A percentile compares a stretch with the other conserved stretches of the same genome.
These are phyloP conservation scores for Diospyros kaki DNA, from an alignment of 148 eudicot species.

Conservation along the genomic window DNA sequence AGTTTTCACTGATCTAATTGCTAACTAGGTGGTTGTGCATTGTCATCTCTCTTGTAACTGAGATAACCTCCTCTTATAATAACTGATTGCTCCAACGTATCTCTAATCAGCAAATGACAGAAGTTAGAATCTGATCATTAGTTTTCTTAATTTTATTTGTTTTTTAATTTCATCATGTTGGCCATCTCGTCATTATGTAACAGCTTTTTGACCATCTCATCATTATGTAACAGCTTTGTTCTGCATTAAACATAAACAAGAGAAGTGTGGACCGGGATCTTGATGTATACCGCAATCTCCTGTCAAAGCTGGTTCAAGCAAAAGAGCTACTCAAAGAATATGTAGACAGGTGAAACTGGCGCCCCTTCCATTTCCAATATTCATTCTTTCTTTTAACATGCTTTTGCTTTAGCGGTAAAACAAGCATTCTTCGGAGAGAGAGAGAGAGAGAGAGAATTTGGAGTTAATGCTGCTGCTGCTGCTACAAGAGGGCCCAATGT, in stretches of 20 bases:
- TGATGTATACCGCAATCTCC: slow-evolving; percentile 91
- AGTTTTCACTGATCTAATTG: no score
- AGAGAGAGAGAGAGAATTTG: background rate
- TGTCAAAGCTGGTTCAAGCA: slow-evolving; percentile 91
- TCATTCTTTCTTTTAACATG: background rate
- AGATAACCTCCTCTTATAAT: no score
- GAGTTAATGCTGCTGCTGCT: background rate
- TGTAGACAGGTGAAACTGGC: slow-evolving; percentile 60
- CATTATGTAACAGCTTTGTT: slow-evolving; percentile 60
- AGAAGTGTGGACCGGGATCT: slow-evolving; percentile 92
- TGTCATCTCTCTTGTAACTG: no score
- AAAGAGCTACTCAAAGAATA: slow-evolving; percentile 90
- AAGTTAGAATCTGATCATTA: background rate
- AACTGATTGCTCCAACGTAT: no score
- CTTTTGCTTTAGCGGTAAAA: background rate
- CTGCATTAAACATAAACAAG: slow-evolving; percentile 84
- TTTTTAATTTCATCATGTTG: background rate
- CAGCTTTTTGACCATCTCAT: slow-evolving; percentile 44
- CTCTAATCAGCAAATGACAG: background rate
- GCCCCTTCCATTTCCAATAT: background rate
- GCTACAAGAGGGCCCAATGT: no score
- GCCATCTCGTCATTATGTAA: slow-evolving; percentile 2
- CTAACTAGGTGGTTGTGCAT: no score
- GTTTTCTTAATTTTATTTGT: background rate
- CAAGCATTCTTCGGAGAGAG: background rate